Base-by-base conservation (phyloP, 306 rosid genomes). In the Clitoria ternatea region DNA sequence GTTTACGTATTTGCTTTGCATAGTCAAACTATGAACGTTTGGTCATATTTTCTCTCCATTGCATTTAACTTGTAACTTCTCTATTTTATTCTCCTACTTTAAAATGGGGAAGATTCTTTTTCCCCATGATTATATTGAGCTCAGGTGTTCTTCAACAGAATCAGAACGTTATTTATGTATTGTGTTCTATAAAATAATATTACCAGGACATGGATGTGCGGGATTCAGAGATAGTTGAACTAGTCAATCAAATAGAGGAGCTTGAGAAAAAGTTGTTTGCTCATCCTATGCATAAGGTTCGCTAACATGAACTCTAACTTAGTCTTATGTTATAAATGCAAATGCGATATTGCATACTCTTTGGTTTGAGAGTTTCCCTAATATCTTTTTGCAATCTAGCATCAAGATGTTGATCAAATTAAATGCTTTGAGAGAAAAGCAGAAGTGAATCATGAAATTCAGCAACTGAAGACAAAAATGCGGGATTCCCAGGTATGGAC, bases 341-440 rank as follows among this genome's bases (percentile, higher is more conserved):
- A 64, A 61, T 81, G 33, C 6, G 0, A 45, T 73, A 36, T 23
- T 68, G 3, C n/a, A 43, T 65, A 52, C 22, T 57, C 63, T 60
- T 26, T 72, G 47, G 43, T 79, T 70, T 73, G 12, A 48, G 77
- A 20, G 45, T 66, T 62, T 64, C 53, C 32, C 43, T 73, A 37
- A 62, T 42, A 42, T 72, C 68, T 60, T 48, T 68, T 59, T 68
- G 40, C 42, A 24, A 60, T 61, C 52, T 80, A 94, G 99, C 85
- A 85, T 43, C 95, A 84, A 80, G 89, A 94, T 11, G 84, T 86
- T 76, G 89, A 89, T 54, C 99, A 94, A 70, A 89, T 94, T 32
- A 91, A 86, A 82, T 70, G 86, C 82, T 94, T 89, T 77, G 96
- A 89, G 86, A 84, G 95, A 90, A 94, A 94, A 81, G 99, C 99